Evolutionary conservation across 495 filamentous ascomycete species (phyloP), one percentile per base, ranked within the genome.

Genomic region (Pseudoneurospora amorphoporcata): DNA sequence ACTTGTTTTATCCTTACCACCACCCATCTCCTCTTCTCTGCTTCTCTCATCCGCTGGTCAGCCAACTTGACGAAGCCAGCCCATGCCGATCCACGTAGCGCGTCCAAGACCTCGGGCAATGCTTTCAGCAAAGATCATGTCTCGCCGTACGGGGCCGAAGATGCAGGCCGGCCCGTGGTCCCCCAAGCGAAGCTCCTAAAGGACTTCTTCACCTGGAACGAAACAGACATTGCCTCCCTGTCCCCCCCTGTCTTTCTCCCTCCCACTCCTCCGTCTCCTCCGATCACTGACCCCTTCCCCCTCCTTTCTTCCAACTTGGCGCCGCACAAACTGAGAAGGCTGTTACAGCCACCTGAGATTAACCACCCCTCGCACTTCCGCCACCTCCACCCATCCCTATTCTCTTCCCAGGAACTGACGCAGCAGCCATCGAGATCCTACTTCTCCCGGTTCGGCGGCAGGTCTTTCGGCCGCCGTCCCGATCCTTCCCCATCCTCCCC

Each of bases 301-400:
- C 70, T 78, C 10, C 68, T 80, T 17, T 77, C 75, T 3, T 35
- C 47, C 19, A 47, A 76, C 47, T 72, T 71, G 12, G 58, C 69
- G 19, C 72, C 76, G 7, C 53, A 23, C 53, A 61, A 61, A 16
- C 53, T 61, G 5, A 70, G 12, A 39, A 72, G 16, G 35, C 69
- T 78, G 8, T 71, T 79, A 39, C 70, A 41, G 2, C 70, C 80
- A 1, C 83, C 77, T 38, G 72, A 76, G n/a, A 76, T 82, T 37
- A 81, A 84, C 78, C 70, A 78, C 37, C 82, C 82, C 39, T 82
- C 83, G 17, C 68, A 72, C 8, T 74, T 76, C 1, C 82, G 84
- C 77, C 72, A 71, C n/a, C 53, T 61, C 53, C 53, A 32, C 53
- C 53, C 53, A 3, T 61, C 53, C 6, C 53, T 23, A 0, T 23